These are phyloP conservation scores for Blastocystis sp. DNA, from an alignment of 352 stramenopile species.

Conservation along the genomic window DNA sequence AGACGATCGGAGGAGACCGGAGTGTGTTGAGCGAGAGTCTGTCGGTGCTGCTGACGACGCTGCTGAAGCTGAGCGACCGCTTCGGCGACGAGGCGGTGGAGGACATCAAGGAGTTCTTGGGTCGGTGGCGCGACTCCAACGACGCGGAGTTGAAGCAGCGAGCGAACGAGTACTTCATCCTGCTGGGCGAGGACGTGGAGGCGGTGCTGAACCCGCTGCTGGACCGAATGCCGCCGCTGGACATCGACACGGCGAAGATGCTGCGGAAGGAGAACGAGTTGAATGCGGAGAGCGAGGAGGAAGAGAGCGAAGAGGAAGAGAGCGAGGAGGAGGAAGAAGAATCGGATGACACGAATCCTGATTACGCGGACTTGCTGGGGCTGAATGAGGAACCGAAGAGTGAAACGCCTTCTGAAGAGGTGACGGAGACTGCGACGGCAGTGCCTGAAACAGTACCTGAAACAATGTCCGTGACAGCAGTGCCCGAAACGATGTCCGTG, in stretches of 20 bases:
- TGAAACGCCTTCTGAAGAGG: not conserved
- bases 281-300: not conserved
- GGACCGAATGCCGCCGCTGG: slow-evolving; percentile 85
- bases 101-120: slow-evolving; percentile 81
- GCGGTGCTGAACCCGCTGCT: slow-evolving; percentile 76
- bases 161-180: slow-evolving; percentile 85
- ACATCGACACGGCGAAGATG: slow-evolving; percentile 62
- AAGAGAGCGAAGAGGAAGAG: slow-evolving; percentile 1
- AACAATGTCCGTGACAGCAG: slow-evolving; percentile 75
- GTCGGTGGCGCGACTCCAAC: slow-evolving; percentile 86
- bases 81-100: slow-evolving; percentile 80
- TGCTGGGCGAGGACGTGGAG: slow-evolving; percentile 64
- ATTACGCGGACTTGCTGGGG: not conserved
- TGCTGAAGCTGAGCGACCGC: slow-evolving; percentile 89
- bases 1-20: slow-evolving; percentile 83
- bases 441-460: slow-evolving; percentile 75
- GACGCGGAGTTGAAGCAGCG: slow-evolving; percentile 93
- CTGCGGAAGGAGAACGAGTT: slow-evolving; percentile 50
- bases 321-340: not conserved
- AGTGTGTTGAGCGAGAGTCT: slow-evolving; percentile 78
- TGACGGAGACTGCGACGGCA: slow-evolving; percentile 70
- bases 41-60: slow-evolving; percentile 69
- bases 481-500: slow-evolving; percentile 77
- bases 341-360: not conserved
- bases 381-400: not conserved